phyloP scores from a whole-genome alignment of 192 early-diverging fungal species.

The Chytriomyces hyalinus region DNA sequence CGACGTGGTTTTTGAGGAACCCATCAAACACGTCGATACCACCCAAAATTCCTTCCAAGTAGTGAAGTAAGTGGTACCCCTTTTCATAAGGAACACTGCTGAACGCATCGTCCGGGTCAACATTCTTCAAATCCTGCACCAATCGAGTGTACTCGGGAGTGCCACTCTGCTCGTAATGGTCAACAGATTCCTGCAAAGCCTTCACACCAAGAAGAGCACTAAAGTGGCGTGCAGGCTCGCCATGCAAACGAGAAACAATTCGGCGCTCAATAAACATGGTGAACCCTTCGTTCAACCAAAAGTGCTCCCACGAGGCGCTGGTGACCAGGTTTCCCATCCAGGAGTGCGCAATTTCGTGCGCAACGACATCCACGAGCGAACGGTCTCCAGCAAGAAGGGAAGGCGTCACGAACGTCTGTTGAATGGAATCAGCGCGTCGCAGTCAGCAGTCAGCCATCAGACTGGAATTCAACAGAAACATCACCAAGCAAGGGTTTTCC shows the following conservation, averaged over 20 bases:
- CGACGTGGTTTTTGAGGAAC: constrained; percentile 79
- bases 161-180: constrained; percentile 47
- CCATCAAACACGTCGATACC: constrained; percentile 85
- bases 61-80: constrained; percentile 92
- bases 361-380: constrained; percentile 91
- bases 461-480: not conserved
- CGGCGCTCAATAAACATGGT: constrained; percentile 93
- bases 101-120: constrained; percentile 83
- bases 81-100: constrained; percentile 74
- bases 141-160: constrained; percentile 59
- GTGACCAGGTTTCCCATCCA: constrained; percentile 70
- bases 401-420: constrained; percentile 94
- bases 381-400: constrained; percentile 94
- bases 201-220: constrained; percentile 83
- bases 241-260: constrained; percentile 79
- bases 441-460: not conserved
- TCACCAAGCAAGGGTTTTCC: constrained; percentile 87
- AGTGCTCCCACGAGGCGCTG: constrained; percentile 55
- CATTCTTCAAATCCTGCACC: constrained; percentile 71
- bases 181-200: constrained; percentile 67
- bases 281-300: constrained; percentile 93
- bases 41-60: constrained; percentile 88
- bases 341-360: constrained; percentile 92
- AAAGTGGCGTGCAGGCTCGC: constrained; percentile 80
- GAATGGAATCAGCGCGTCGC: not conserved